Percentiles rank a stretch among this genome's conserved stretches.
Evolutionary conservation across 345 rosid species (phyloP).

Genomic region (Hypericum androsaemum): DNA sequence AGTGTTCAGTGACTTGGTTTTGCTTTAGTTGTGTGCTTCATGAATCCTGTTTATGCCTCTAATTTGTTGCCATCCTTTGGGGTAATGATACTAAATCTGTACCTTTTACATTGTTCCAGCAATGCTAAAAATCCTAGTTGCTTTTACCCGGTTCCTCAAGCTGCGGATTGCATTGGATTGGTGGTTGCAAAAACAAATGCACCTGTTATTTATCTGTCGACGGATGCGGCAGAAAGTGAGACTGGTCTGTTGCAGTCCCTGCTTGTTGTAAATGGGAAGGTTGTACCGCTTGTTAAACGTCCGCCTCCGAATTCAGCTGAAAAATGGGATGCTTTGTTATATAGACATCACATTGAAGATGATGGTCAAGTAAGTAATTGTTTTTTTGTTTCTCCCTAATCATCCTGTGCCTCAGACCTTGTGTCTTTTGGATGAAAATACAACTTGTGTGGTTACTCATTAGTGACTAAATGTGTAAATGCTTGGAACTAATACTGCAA

Average conservation of each 20-base stretch:
- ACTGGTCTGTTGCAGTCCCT: conserved; percentile 69
- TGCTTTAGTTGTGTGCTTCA: too few relatives aligned
- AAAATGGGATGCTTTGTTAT: conserved; percentile 85
- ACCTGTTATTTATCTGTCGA: conserved; percentile 80
- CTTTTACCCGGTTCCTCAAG: conserved; percentile 94
- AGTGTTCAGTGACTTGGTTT: too few relatives aligned
- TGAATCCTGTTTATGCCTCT: too few relatives aligned
- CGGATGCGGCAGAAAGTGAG: conserved; percentile 96
- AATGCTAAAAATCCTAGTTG: conserved; percentile 94
- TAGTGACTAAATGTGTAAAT: too few relatives aligned
- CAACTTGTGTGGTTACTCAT: too few relatives aligned
- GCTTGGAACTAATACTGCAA: too few relatives aligned
- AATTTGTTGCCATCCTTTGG: not conserved
- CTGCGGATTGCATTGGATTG: conserved; percentile 71
- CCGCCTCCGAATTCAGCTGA: conserved; percentile 74
- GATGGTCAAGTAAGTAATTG: conserved; percentile 56
- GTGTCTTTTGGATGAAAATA: too few relatives aligned
- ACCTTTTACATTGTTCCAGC: conserved; percentile 34
- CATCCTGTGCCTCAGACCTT: not conserved
- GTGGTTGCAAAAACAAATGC: conserved; percentile 56
- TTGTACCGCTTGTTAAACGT: conserved; percentile 63
- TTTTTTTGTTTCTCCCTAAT: conserved; percentile 1
- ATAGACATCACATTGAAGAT: conserved; percentile 54
- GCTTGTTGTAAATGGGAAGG: conserved; percentile 51
- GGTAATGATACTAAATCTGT: not conserved